Conservation (phyloP, 2,329 filamentous ascomycete species). For the Xenoacremonium recifei region DNA sequence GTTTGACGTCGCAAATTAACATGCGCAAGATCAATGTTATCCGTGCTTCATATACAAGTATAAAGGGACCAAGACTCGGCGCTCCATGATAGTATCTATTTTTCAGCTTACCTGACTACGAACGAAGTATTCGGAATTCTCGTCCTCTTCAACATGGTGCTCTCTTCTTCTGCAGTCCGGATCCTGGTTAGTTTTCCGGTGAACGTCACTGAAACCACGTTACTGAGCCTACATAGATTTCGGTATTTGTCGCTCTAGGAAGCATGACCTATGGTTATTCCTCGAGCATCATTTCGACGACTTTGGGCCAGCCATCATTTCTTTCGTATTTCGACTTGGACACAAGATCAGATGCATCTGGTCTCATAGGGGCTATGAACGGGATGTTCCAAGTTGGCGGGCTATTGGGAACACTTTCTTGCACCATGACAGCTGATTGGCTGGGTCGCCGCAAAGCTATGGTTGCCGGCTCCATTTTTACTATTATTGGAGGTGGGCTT, state of each 20-base stretch:
- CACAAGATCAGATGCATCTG: not conserved
- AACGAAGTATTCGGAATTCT: too few relatives aligned
- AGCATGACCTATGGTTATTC: conserved; percentile 3
- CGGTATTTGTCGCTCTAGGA: conserved; percentile 2
- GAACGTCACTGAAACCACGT: too few relatives aligned
- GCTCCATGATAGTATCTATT: too few relatives aligned
- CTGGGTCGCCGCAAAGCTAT: conserved; percentile 1
- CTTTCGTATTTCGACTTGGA: conserved; percentile 1
- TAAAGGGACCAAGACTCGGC: too few relatives aligned
- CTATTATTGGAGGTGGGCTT: conserved; percentile 36
- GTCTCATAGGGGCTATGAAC: conserved; percentile 1
- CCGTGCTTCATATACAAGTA: too few relatives aligned
- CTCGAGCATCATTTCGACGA: conserved; percentile 5
- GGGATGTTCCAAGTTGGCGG: conserved; percentile 3
- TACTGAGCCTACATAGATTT: too few relatives aligned
- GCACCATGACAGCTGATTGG: not conserved
- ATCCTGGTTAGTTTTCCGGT: too few relatives aligned
- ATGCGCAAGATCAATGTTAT: too few relatives aligned
- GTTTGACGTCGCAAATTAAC: too few relatives aligned
- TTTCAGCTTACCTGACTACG: too few relatives aligned
- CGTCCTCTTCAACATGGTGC: too few relatives aligned
- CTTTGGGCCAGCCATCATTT: conserved; percentile 3
- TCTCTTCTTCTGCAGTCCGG: too few relatives aligned
- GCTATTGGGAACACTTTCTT: conserved; percentile 1
- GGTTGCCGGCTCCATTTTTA: not conserved